Base-by-base conservation (phyloP, 1,284 basidiomycete species). In the Trametes versicolor region DNA sequence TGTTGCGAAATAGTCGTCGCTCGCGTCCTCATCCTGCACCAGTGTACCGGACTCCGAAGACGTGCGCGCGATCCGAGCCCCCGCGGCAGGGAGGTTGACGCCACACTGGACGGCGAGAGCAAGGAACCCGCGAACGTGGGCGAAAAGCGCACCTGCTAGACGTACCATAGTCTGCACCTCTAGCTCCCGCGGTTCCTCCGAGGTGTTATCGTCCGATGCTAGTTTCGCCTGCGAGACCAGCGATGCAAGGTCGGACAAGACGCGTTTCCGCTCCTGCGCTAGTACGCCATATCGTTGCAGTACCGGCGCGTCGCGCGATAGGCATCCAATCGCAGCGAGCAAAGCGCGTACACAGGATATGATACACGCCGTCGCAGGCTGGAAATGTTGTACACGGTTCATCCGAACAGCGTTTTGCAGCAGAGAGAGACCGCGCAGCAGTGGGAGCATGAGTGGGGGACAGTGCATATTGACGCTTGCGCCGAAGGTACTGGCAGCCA, bases 341-440 rank as follows among this genome's bases (percentile, higher is more conserved):
- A 97, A 90, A 27, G 91, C 88, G n/a, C 97, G 92, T 43, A 99
- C 95, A 60, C 95, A 95, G 4, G 95, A 96, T 71, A 99, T 97
- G 70, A 99, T 93, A 74, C 92, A 96, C 8, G 92, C 92, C 1
- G 92, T 91, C 2, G 92, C 90, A 21, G 92, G 92, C 73, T 93
- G 91, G 72, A 93, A 96, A 77, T 96, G 95, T 0, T 89, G 80
- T n/a, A 89, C 80, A 34, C 94, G 88, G 69, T 90, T 89, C 32
- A 88, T 83, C 25, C 88, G 85, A 21, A 96, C 95, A 1, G 96
- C 94, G 58, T 87, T 92, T 73, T 96, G 92, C 25, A 99, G 85
- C 25, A 98, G 82, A 5, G 93, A 91, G 47, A 98, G 84, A 19
- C 93, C 93, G 70, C 97, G 94, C 9, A 94, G 82, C 53, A 98